These are phyloP conservation scores for Pestalotiopsis fici DNA, from an alignment of 2,329 filamentous ascomycete genomes.

Conservation along the genomic window DNA sequence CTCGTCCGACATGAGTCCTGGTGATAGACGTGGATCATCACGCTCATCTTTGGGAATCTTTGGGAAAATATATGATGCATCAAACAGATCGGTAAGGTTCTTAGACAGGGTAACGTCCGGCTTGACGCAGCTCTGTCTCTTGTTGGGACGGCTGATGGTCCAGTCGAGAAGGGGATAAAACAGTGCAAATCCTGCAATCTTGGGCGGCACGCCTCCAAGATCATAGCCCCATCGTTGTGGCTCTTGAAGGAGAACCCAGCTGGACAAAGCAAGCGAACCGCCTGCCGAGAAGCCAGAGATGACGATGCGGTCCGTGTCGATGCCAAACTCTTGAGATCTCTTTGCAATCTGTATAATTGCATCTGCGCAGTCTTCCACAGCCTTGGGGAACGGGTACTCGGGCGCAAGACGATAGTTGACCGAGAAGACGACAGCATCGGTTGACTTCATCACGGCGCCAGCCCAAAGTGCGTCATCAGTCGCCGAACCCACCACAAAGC, in stretches of 20 bases:
- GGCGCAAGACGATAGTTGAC: constrained; percentile 69
- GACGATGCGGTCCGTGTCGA: constrained; percentile 57
- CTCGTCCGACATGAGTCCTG: constrained; percentile 27
- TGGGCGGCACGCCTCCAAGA: constrained; percentile 35
- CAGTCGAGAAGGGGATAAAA: constrained; percentile 66
- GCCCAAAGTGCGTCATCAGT: constrained; percentile 66
- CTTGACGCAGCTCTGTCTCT: constrained; percentile 51
- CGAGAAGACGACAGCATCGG: constrained; percentile 61
- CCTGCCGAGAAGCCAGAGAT: constrained; percentile 67
- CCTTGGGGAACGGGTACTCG: constrained; percentile 62
- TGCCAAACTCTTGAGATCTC: constrained; percentile 55
- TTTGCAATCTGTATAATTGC: constrained; percentile 59
- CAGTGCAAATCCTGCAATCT: constrained; percentile 55
- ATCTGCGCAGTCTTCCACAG: constrained; percentile 66
- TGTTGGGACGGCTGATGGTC: constrained; percentile 55
- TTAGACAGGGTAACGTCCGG: constrained; percentile 60
- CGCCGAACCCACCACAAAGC: constrained; percentile 63
- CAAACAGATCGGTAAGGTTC: constrained; percentile 61
- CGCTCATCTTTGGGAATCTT: constrained; percentile 41
- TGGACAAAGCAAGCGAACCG: constrained; percentile 52
- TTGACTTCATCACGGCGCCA: constrained; percentile 46
- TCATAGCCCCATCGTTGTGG: constrained; percentile 22
- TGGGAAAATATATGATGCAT: constrained; percentile 61
- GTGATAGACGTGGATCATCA: constrained; percentile 56
- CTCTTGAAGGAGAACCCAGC: constrained; percentile 26